phyloP scores from a whole-genome alignment of 2,329 filamentous ascomycete species.

The Endocalyx cinctus region DNA sequence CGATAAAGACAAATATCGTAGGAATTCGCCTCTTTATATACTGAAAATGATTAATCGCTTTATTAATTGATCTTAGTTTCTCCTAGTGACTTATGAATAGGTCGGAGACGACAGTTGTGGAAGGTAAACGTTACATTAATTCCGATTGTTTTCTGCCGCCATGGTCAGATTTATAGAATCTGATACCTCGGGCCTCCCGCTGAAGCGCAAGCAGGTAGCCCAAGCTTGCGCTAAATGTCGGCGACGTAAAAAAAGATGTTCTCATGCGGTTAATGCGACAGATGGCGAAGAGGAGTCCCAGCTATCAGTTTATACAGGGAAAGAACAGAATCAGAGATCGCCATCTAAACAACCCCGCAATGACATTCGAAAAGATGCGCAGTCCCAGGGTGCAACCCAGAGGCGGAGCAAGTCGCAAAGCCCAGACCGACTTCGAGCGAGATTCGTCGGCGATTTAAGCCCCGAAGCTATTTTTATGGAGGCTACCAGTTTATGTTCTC shows the following conservation, averaged over 20 bases:
- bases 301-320: too few relatives aligned
- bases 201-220: slow-evolving; percentile 56
- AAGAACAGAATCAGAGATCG: too few relatives aligned
- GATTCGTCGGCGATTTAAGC: slow-evolving; percentile 56
- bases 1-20: too few relatives aligned
- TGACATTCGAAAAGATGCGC: too few relatives aligned
- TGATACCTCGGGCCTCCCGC: slow-evolving; percentile 47
- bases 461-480: slow-evolving; percentile 57
- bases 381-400: too few relatives aligned
- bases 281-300: too few relatives aligned
- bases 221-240: slow-evolving; percentile 54
- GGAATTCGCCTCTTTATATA: too few relatives aligned
- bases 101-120: slow-evolving; percentile 13
- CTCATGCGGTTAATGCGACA: slow-evolving; percentile 11
- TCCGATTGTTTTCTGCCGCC: slow-evolving; percentile 1
- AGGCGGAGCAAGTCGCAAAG: too few relatives aligned
- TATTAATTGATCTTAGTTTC: too few relatives aligned
- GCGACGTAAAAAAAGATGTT: slow-evolving; percentile 41
- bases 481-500: slow-evolving; percentile 38
- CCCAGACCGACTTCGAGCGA: slow-evolving; percentile 30
- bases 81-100: too few relatives aligned
- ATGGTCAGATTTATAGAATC: slow-evolving; percentile 55
- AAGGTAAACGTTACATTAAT: background rate
- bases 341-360: too few relatives aligned
- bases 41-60: too few relatives aligned